Conservation (phyloP, 139 green algal species). For the Haematococcus sp. region DNA sequence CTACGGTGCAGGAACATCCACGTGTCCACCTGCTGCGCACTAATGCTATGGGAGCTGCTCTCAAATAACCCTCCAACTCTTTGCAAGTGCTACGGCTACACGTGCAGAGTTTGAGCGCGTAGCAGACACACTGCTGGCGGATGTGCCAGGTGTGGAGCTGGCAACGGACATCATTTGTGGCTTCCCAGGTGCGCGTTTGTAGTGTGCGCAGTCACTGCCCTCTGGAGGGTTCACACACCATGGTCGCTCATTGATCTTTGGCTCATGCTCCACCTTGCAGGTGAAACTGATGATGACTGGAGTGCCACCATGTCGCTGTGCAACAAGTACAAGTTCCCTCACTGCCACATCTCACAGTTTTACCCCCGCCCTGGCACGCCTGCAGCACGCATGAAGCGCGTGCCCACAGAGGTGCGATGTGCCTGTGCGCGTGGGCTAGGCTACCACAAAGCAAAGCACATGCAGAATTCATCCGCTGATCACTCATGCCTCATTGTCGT, state of each 20-base stretch:
- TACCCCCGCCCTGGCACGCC: conserved; percentile 87
- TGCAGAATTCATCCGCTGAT: too few relatives aligned
- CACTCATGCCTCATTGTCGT: too few relatives aligned
- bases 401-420: conserved; percentile 29
- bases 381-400: conserved; percentile 84
- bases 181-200: conserved; percentile 36
- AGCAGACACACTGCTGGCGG: conserved; percentile 67
- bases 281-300: conserved; percentile 80
- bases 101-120: conserved; percentile 72
- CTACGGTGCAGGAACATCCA: too few relatives aligned
- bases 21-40: too few relatives aligned
- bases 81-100: too few relatives aligned
- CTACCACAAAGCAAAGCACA: too few relatives aligned
- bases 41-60: too few relatives aligned
- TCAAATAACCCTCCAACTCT: too few relatives aligned
- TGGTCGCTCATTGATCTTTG: too few relatives aligned
- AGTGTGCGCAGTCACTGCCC: not conserved
- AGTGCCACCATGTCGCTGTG: conserved; percentile 77
- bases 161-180: conserved; percentile 95
- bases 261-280: conserved; percentile 15
- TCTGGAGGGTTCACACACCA: too few relatives aligned
- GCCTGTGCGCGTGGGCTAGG: too few relatives aligned
- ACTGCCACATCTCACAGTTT: conserved; percentile 91
- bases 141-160: conserved; percentile 74
- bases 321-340: conserved; percentile 75